Evolutionary conservation across 2,329 filamentous ascomycete species (phyloP).

Genomic region (Hypoxylon sp.): DNA sequence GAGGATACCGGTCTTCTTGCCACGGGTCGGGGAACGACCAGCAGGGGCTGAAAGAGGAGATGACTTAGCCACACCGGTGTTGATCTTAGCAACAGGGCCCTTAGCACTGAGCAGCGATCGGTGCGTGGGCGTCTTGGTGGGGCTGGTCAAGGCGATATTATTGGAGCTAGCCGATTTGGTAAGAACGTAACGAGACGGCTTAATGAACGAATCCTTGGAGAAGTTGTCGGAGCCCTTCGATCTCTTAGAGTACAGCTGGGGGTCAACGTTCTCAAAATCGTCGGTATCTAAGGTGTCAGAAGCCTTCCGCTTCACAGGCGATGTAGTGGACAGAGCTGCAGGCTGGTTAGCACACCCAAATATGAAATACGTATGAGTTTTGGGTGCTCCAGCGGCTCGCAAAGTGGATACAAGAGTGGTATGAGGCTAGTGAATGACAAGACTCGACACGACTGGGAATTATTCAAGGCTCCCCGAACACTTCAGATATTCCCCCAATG

Average conservation of each 20-base stretch:
- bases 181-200: conserved; percentile 64
- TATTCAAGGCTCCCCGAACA: conserved; percentile 17
- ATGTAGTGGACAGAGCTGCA: conserved; percentile 60
- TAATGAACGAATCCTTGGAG: conserved; percentile 62
- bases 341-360: conserved; percentile 49
- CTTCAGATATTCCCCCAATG: conserved; percentile 13
- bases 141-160: conserved; percentile 56
- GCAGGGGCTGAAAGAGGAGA: conserved; percentile 77
- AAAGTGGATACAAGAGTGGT: conserved; percentile 18
- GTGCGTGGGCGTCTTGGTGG: conserved; percentile 52
- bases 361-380: not conserved
- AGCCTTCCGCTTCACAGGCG: conserved; percentile 71
- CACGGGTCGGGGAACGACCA: conserved; percentile 83
- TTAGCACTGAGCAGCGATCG: conserved; percentile 66
- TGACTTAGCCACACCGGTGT: conserved; percentile 62
- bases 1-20: conserved; percentile 78
- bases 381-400: conserved; percentile 9
- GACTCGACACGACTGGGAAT: conserved; percentile 19
- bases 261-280: conserved; percentile 75
- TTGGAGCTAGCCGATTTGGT: conserved; percentile 60
- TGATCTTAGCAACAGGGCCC: conserved; percentile 66
- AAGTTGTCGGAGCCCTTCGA: conserved; percentile 65
- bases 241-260: conserved; percentile 70
- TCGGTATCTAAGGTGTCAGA: conserved; percentile 64
- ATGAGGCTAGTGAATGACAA: conserved; percentile 10